phyloP scores from a whole-genome alignment of 116 monocot genomes.

The Dioscorea cayenensis region DNA sequence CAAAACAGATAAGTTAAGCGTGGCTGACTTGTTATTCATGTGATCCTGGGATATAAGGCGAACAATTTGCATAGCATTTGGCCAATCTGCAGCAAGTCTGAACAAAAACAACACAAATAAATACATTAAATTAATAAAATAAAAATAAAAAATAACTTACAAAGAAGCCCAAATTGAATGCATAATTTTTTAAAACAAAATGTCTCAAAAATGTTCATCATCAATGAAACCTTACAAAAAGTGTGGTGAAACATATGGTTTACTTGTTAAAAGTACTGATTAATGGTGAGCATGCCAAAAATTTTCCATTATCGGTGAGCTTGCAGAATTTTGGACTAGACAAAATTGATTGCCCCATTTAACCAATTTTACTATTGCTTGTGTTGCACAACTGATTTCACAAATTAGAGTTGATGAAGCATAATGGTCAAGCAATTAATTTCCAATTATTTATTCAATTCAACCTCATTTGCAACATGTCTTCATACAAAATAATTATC shows the following conservation, averaged over 20 bases:
- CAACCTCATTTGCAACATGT: too few species aligned
- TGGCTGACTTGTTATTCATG: conserved; percentile 88
- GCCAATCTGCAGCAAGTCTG: conserved; percentile 98
- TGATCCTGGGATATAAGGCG: conserved; percentile 97
- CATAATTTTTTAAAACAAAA: too few species aligned
- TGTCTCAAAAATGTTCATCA: too few species aligned
- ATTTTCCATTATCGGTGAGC: background rate
- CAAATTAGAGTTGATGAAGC: background rate
- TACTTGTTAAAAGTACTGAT: too few species aligned
- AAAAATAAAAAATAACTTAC: too few species aligned
- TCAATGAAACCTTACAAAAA: too few species aligned
- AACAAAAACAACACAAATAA: conserved; percentile 4
- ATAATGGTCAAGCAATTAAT: too few species aligned
- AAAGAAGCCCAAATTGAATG: too few species aligned
- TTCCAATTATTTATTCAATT: too few species aligned
- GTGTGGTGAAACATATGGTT: too few species aligned
- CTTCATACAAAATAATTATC: too few species aligned
- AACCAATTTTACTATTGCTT: background rate
- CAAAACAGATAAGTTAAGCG: background rate
- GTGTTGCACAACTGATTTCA: background rate
- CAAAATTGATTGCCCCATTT: background rate
- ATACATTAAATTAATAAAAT: background rate
- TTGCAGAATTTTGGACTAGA: background rate
- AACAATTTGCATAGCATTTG: conserved; percentile 83
- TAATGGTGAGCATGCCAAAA: too few species aligned